Conservation (phyloP, 2,329 filamentous ascomycete genomes). For the Catunica adiposa region DNA sequence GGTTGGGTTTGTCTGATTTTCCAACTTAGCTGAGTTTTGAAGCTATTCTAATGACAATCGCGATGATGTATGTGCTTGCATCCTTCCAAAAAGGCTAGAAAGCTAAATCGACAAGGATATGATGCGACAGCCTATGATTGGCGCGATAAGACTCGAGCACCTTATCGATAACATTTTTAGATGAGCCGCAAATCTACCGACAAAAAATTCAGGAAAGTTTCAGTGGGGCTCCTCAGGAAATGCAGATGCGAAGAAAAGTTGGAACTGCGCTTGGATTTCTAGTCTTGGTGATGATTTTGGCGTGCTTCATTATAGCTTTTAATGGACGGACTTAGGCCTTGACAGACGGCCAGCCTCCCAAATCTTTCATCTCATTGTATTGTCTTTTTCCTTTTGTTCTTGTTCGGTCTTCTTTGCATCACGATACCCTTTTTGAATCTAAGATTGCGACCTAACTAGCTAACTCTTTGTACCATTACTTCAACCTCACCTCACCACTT, state of each 20-base stretch:
- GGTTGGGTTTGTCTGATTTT: too few relatives aligned
- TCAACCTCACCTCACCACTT: neutral
- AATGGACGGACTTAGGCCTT: neutral
- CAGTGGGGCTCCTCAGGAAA: conserved; percentile 6
- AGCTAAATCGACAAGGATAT: neutral
- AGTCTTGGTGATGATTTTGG: neutral
- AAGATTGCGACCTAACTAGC: neutral
- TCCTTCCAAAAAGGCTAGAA: conserved; percentile 5
- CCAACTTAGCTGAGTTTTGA: neutral
- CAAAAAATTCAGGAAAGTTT: conserved; percentile 14
- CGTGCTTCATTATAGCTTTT: neutral
- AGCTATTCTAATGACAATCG: neutral
- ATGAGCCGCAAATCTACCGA: conserved; percentile 11
- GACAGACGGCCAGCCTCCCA: neutral
- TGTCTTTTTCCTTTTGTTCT: neutral
- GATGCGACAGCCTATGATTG: conserved; percentile 14
- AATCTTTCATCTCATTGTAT: neutral
- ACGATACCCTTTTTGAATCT: neutral
- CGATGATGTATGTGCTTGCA: neutral
- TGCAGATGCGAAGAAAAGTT: neutral
- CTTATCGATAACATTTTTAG: conserved; percentile 15
- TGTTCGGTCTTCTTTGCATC: neutral
- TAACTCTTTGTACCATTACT: too few relatives aligned
- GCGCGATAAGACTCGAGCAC: conserved; percentile 10
- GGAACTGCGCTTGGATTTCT: neutral